Base-by-base conservation (phyloP, 1,139 yeast genomes). In the Saccharomyces hybrid region DNA sequence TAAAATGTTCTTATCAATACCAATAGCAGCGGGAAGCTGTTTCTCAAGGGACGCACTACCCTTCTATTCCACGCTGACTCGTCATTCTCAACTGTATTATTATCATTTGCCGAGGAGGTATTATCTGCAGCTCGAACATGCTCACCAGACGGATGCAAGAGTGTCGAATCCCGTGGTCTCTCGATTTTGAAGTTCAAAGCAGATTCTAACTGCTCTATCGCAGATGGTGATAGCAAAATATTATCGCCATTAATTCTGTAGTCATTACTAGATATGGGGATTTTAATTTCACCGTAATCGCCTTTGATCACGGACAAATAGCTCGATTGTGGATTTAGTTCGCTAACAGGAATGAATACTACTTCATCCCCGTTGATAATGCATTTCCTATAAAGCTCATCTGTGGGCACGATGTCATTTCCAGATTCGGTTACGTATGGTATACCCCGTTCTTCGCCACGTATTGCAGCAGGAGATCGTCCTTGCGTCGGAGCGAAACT, bases 301-400 rank as follows among this genome's bases (percentile, higher is more conserved):
- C 44, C n/a, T 16, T 23, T 9, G n/a, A 20, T 9, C 5, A 38
- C 23, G 25, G 44, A 38, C n/a, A 38, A 38, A 20, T 38, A 38
- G 16, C 44, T 20, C 5, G n/a, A 46, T 27, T 47, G 23, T 9
- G 55, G 55, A 34, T 61, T 60, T 16, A 61, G 52, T 28, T 57
- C 51, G 5, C 54, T 53, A 4, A 54, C 51, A 25, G 61, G 58
- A 28, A 63, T 56, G 42, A 56, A 62, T 0, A 59, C 61, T 38
- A 60, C 62, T 16, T 52, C 47, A 14, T 57, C 48, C n/a, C 57
- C 64, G 42, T 56, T 56, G 9, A 62, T 28, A 13, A 57, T 32
- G 51, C 67, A 64, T 54, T 59, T 61, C 23, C 52, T 56, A 48
- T 58, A 63, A 6, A 53, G 32, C 13, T 59, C 51, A 8, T 50